phyloP scores from a whole-genome alignment of 345 rosid genomes.

The Lagerstroemia speciosa region DNA sequence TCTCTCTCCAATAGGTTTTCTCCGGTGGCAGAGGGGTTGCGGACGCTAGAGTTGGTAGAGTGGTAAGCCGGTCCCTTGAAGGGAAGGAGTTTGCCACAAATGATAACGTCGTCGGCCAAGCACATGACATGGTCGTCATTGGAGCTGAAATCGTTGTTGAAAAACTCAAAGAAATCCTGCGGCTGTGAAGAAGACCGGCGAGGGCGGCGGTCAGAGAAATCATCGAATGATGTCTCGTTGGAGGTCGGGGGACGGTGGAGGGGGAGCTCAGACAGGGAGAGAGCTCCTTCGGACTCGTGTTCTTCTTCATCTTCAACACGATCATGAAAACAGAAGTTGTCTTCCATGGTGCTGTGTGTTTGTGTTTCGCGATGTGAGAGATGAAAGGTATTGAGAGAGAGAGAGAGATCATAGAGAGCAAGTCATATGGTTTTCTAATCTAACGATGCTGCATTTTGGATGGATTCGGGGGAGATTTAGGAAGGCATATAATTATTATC shows the following conservation, averaged over 20 bases:
- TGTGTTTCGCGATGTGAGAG: not conserved
- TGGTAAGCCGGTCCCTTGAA: slow-evolving; percentile 27
- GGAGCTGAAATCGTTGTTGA: slow-evolving; percentile 21
- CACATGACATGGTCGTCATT: slow-evolving; percentile 36
- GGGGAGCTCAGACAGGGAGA: too few relatives aligned
- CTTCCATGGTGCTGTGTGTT: not conserved
- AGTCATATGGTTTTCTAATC: not conserved
- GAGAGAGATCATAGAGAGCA: not conserved
- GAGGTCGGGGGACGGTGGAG: too few relatives aligned
- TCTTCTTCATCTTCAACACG: slow-evolving; percentile 16
- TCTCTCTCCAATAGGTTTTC: too few relatives aligned
- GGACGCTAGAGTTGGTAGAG: too few relatives aligned
- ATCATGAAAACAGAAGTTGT: not conserved
- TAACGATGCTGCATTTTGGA: too few relatives aligned
- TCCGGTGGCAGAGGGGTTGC: not conserved
- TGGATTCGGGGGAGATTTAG: too few relatives aligned
- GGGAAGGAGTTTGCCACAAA: slow-evolving; percentile 59
- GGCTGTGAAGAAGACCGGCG: too few relatives aligned
- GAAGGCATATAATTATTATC: too few relatives aligned
- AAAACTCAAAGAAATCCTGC: slow-evolving; percentile 34
- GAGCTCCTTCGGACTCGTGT: slow-evolving; percentile 25
- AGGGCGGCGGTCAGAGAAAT: slow-evolving; percentile 20
- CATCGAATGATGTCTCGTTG: slow-evolving; percentile 17
- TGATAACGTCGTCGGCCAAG: slow-evolving; percentile 63
- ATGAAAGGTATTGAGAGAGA: not conserved